Conservation (phyloP, 345 rosid genomes). For the Lagerstroemia speciosa region DNA sequence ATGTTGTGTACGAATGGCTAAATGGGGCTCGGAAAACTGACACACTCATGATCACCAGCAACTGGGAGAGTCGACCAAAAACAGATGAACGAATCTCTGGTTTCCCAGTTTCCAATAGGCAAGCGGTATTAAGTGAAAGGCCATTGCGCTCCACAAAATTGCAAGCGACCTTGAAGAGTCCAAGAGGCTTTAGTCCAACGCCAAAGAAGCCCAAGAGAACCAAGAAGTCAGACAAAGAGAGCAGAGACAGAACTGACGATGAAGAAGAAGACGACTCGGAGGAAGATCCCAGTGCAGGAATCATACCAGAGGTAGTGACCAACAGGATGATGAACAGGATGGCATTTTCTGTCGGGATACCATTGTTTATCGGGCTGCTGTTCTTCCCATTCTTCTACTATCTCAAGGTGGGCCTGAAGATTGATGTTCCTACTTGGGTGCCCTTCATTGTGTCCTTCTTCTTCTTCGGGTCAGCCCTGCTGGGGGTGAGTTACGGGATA, state of each 20-base stretch:
- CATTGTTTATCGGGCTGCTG: conserved; percentile 56
- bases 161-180: conserved; percentile 52
- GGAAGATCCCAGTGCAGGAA: conserved; percentile 34
- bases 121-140: conserved; percentile 4
- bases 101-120: conserved; percentile 19
- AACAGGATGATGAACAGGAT: conserved; percentile 86
- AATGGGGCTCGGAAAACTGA: conserved; percentile 11
- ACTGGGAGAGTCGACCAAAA: conserved; percentile 4
- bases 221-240: conserved; percentile 29
- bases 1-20: conserved; percentile 2
- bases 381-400: conserved; percentile 90
- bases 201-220: conserved; percentile 46
- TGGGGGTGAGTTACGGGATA: conserved; percentile 86
- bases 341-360: conserved; percentile 72
- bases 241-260: conserved; percentile 14
- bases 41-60: conserved; percentile 10
- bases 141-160: conserved; percentile 19
- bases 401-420: conserved; percentile 66
- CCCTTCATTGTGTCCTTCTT: conserved; percentile 75
- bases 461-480: conserved; percentile 75
- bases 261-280: conserved; percentile 29
- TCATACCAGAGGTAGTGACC: conserved; percentile 85
- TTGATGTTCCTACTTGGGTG: conserved; percentile 83
- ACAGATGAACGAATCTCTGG: conserved; percentile 7
- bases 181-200: conserved; percentile 67